A percentile compares a stretch with the other conserved stretches of the same genome.
Conservation (phyloP, 2,329 filamentous ascomycete species). For the Trichoderma polysporum region DNA sequence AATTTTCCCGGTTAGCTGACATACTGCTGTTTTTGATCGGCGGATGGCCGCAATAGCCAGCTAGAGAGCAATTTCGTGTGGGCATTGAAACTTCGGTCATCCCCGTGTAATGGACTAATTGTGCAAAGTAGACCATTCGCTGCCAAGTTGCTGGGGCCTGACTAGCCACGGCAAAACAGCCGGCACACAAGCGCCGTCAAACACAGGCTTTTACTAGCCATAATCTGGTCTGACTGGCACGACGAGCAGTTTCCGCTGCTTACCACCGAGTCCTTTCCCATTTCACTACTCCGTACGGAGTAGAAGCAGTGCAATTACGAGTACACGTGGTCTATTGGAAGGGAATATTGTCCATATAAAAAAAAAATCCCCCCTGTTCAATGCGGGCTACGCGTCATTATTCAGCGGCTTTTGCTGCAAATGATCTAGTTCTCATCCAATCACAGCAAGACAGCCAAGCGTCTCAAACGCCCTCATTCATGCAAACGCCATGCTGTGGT, state of each 20-base stretch:
- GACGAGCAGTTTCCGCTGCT: not conserved
- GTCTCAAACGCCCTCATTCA: conserved; percentile 9
- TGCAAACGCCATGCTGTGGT: not conserved
- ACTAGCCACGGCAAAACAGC: conserved; percentile 12
- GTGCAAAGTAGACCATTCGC: not conserved
- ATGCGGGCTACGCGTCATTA: conserved; percentile 4
- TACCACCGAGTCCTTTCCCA: not conserved
- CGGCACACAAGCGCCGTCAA: conserved; percentile 5
- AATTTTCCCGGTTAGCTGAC: not conserved
- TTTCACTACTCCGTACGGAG: no score
- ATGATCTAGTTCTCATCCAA: not conserved
- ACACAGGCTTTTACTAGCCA: not conserved
- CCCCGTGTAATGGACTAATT: conserved; percentile 14
- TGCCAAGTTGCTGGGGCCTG: conserved; percentile 8
- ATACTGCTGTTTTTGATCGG: conserved; percentile 12
- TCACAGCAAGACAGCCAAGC: not conserved
- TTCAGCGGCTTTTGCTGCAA: not conserved
- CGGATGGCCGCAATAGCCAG: not conserved
- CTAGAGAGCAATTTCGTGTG: not conserved
- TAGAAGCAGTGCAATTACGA: not conserved
- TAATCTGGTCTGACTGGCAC: conserved; percentile 2
- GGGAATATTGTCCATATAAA: not conserved
- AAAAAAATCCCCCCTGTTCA: not conserved
- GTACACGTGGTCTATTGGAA: conserved; percentile 4
- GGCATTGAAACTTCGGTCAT: conserved; percentile 18